Evolutionary conservation across 768 basidiomycete genomes (phyloP), one percentile per base, ranked within the genome.

Genomic region (Lactarius indigo): DNA sequence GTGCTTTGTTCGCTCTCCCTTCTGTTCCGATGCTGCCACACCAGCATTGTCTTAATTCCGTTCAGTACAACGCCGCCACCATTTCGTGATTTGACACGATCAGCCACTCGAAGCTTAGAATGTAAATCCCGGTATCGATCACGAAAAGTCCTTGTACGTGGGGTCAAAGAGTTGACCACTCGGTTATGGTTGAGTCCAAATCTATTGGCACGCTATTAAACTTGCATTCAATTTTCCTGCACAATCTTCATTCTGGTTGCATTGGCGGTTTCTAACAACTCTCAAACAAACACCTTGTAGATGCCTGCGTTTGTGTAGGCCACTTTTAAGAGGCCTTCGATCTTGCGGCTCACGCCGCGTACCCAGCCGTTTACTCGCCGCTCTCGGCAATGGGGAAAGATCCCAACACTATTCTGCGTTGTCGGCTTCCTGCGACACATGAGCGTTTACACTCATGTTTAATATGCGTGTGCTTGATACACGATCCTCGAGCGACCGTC

Each of bases 251-350:
- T 18, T 41, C 6, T 17, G 41, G 6, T 41, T 18, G 15, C 41
- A 41, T 18, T 2, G 31, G 31, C 31, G 35, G 41, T 41, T 6
- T 41, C 41, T 41, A 18, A 41, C 41, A 17, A 17, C 20, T 37
- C 35, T 35, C 35, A 8, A 12, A 44, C 1, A 42, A 17, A 0
- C 39, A 5, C 17, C 85, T 94, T 47, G 94, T 94, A 72, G 93
- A 31, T 31, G 31, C 31, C 31, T 31, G 31, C 3, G 31, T 31
- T 31, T n/a, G n/a, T n/a, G n/a, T n/a, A 6, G 31, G 94, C 6
- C 91, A 92, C 76, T 98, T 95, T 78, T 83, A 87, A 61, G 96
- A 98, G 74, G 95, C 0, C 83, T 12, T 98, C 64, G 90, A 94
- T 30, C 83, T 98, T 44, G 84, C 90, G 6, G 79, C 84, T 30